phyloP scores from a whole-genome alignment of 441 rosid genomes.

The Gossypium schwendimanii region DNA sequence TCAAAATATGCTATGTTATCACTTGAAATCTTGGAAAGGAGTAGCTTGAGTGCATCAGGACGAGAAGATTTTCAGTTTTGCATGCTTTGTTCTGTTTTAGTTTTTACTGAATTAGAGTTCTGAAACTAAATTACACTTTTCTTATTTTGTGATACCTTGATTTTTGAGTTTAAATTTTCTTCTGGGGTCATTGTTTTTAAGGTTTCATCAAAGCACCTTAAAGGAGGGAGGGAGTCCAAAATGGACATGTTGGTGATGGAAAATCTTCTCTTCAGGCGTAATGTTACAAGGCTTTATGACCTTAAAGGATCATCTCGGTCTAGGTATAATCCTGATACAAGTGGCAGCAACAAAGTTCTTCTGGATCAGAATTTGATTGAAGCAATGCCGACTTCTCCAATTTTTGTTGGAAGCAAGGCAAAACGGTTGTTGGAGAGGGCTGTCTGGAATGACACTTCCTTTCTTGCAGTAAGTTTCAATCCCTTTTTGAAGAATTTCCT shows the following conservation, averaged over 20 bases:
- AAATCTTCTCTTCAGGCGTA: constrained; percentile 63
- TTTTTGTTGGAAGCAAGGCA: constrained; percentile 69
- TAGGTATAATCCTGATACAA: constrained; percentile 64
- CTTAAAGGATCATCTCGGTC: constrained; percentile 71
- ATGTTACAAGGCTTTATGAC: constrained; percentile 51
- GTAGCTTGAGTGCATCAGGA: not conserved
- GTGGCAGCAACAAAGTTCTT: constrained; percentile 58
- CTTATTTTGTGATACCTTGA: not conserved
- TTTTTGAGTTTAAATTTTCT: not conserved
- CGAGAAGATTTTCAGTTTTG: not conserved
- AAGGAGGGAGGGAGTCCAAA: constrained; percentile 65
- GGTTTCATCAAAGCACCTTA: constrained; percentile 55
- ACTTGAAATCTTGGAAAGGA: not conserved
- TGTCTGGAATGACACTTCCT: constrained; percentile 69
- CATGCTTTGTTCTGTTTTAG: not conserved
- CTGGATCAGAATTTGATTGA: constrained; percentile 73
- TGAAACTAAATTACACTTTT: not conserved
- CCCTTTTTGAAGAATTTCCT: not conserved
- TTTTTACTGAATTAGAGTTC: not conserved
- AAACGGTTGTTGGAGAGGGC: constrained; percentile 69
- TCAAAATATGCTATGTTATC: not conserved
- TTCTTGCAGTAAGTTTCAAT: constrained; percentile 54
- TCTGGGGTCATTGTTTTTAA: constrained; percentile 21
- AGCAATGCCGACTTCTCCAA: constrained; percentile 73
- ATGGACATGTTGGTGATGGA: constrained; percentile 77